Evolutionary conservation across 805 yeast genomes (phyloP), one percentile per base, ranked within the genome.

Genomic region (Kazachstania taianensis): DNA sequence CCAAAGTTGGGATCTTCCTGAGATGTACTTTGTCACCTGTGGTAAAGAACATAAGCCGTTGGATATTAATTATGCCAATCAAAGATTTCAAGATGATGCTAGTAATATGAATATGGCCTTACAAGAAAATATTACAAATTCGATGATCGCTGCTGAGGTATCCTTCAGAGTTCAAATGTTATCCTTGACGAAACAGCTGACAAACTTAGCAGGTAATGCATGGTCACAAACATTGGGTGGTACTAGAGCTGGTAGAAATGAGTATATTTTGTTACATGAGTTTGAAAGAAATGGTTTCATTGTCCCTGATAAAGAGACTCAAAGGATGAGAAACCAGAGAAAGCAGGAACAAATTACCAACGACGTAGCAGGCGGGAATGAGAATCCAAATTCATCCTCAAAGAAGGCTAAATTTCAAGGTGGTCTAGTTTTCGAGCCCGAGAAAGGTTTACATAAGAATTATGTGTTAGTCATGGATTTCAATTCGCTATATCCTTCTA

Each of bases 341-440:
- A 53, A 42, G 35, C 61, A 55, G 31, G 49, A 45, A 38, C 38
- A 35, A 12, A 42, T 40, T 13, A 55, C 46, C 23, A 62, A 51
- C 14, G 58, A 53, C 13, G 64, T 53, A 17, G 63, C 59, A 24
- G 59, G 48, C 9, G 25, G 25, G 8, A n/a, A 22, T 22, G 25
- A 22, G 25, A n/a, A 22, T 22, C 3, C 4, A 9, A 56, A 53
- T 10, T 62, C 51, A 12, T 68, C 67, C 2, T 65, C 76, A 5
- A 70, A 75, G 51, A 81, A 78, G 54, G 78, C 85, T 13, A 82
- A 82, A 53, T 85, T 65, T 55, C 83, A 81, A 55, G 96, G 96
- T 67, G 96, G 98, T 56, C 69, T 85, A 45, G 98, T 92, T 20
- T 84, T 92, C 59, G 98, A 92, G 44, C 98, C 98, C 1, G 96